Conservation (phyloP, 2,329 filamentous ascomycete genomes). For the Ceratocystis diversiconidia region DNA sequence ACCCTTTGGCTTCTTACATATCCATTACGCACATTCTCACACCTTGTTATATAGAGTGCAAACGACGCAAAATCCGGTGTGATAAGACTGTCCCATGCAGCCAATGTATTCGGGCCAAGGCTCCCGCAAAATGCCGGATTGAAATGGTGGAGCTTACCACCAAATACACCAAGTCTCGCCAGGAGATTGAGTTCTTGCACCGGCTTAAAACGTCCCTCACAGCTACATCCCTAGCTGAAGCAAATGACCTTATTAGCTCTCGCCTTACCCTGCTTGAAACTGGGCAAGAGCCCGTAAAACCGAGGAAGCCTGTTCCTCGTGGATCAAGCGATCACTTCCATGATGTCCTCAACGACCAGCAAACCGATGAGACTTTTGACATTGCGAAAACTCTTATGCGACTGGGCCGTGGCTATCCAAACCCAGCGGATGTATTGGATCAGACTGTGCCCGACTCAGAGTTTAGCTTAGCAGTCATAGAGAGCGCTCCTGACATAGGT, state of each 20-base stretch:
- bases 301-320: not conserved
- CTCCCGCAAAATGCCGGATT: conserved; percentile 13
- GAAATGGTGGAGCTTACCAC: conserved; percentile 18
- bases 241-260: conserved; percentile 10
- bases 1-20: too few species aligned
- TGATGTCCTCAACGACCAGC: conserved; percentile 13
- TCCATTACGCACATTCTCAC: not conserved
- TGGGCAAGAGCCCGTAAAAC: conserved; percentile 10
- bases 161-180: conserved; percentile 18
- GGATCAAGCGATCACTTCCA: conserved; percentile 10
- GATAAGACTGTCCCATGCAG: conserved; percentile 17
- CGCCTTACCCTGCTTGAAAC: conserved; percentile 15
- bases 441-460: not conserved
- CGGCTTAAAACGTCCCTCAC: conserved; percentile 10
- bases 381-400: conserved; percentile 14
- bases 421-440: not conserved
- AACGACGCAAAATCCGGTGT: conserved; percentile 17
- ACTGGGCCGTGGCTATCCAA: conserved; percentile 16
- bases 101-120: conserved; percentile 16
- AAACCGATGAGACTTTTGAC: conserved; percentile 9
- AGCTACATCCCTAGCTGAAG: conserved; percentile 8
- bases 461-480: not conserved
- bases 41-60: conserved; percentile 11
- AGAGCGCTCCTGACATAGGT: not conserved
- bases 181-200: conserved; percentile 17